Base-by-base conservation (phyloP, 2,329 filamentous ascomycete species). In the Fusarium temperatum region DNA sequence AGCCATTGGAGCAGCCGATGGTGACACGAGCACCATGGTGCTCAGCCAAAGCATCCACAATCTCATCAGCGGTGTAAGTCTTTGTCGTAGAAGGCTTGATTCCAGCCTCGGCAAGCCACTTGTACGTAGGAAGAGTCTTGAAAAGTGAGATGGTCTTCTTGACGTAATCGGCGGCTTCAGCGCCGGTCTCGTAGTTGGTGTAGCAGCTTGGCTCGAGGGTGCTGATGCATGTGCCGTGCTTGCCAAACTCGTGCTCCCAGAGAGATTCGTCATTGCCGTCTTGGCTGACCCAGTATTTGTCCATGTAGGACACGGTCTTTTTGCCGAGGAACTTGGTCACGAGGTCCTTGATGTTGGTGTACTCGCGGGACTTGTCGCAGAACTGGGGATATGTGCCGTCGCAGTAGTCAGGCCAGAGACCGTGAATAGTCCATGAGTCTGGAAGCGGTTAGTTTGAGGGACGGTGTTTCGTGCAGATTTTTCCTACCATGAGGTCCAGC, bases 221-320 rank as follows among this genome's bases (percentile, higher is more conserved):
- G 76, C 86, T 90, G 73, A 94, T 89, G 81, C 92, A 94, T n/a
- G 86, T 88, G 63, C 93, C 93, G 79, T 95, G 93, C 80, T 93
- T 94, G 73, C 85, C 84, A 89, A 90, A 94, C 81, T 94, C 92
- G 80, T 94, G 92, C 80, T 92, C 85, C 92, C 92, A 95, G 70
- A 95, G 88, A 15, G 83, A 84, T 75, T 92, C 88, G 71, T 92
- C 88, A 36, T 90, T 82, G 61, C 91, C 91, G 57, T 87, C 79
- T 80, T 91, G 89, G 77, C 92, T 90, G 78, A 93, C 91, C 93
- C 92, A 94, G 83, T 91, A 93, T 3, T 83, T 89, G 56, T 88
- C 81, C 91, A 94, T 95, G 79, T 90, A 92, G 5, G 84, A 82
- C 4, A 95, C 84, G 2, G 92, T 85, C 35, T 88, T 87, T 3